Conservation (phyloP, 495 filamentous ascomycete genomes). For the Stereocaulon alpinum region DNA sequence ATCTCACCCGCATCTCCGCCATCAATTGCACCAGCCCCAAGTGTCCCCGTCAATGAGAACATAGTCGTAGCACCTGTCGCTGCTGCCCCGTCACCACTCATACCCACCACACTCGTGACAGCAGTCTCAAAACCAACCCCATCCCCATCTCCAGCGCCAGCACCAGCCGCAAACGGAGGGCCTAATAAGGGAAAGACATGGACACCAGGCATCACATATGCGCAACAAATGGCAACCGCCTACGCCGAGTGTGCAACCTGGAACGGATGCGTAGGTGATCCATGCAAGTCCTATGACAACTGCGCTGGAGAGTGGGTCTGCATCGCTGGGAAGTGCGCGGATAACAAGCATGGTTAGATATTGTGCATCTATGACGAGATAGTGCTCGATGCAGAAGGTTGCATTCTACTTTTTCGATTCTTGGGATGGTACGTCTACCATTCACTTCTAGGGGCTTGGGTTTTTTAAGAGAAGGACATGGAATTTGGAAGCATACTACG, state of each 20-base stretch:
- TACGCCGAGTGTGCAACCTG: background rate
- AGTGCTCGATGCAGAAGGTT: background rate
- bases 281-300: background rate
- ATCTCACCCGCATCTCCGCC: background rate
- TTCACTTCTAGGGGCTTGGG: background rate
- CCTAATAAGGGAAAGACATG: background rate
- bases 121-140: background rate
- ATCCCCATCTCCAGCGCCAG: background rate
- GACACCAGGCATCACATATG: background rate
- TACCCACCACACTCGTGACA: background rate
- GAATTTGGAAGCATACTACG: background rate
- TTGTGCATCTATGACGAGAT: background rate
- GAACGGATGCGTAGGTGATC: background rate
- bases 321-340: background rate
- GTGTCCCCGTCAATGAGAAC: background rate
- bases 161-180: background rate
- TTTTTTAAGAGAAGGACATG: background rate
- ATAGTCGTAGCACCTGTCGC: too few species aligned
- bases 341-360: background rate
- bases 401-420: background rate
- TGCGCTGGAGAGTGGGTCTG: constrained; percentile 3
- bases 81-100: background rate
- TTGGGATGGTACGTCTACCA: background rate
- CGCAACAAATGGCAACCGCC: background rate
- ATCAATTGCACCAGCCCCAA: background rate